A percentile compares a stretch with the other conserved stretches of the same genome.
These are phyloP conservation scores for Saturnispora quitensis DNA, from an alignment of 805 yeast species.

Conservation along the genomic window DNA sequence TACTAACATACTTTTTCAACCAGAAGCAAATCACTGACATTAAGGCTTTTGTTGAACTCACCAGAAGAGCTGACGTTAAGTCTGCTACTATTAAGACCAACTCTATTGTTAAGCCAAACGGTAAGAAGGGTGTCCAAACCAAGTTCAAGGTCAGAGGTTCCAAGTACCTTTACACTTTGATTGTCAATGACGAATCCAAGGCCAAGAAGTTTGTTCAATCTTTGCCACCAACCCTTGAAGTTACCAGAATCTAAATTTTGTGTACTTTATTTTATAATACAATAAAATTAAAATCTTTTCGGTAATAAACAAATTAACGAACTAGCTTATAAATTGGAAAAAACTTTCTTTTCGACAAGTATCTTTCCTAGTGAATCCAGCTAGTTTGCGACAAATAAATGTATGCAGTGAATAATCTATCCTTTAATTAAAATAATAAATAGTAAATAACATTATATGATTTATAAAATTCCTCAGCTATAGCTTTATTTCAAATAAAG, in stretches of 20 bases:
- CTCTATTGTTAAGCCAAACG: constrained; percentile 70
- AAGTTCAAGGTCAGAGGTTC: constrained; percentile 99
- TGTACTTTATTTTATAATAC: constrained; percentile 6
- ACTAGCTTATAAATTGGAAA: not conserved
- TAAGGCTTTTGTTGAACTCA: constrained; percentile 94
- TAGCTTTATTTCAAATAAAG: not conserved
- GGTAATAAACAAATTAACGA: not conserved
- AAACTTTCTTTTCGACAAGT: not conserved
- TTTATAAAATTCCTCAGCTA: not conserved
- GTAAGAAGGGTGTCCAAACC: constrained; percentile 85
- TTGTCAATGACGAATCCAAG: constrained; percentile 90
- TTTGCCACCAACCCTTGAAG: constrained; percentile 86
- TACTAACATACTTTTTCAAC: constrained; percentile 3
- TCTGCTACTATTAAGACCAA: constrained; percentile 91
- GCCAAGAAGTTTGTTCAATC: constrained; percentile 97
- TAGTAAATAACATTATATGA: not conserved
- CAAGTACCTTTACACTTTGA: constrained; percentile 88
- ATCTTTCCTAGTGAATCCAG: no score
- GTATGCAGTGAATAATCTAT: not conserved
- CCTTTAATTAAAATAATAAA: no score
- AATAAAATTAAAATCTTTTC: not conserved
- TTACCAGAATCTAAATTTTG: constrained; percentile 32
- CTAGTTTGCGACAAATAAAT: no score
- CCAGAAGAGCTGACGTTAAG: constrained; percentile 92
- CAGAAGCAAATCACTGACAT: constrained; percentile 81